Evolutionary conservation across 1,139 yeast genomes (phyloP), one percentile per base, ranked within the genome.

Genomic region (Suhomyces taliae): DNA sequence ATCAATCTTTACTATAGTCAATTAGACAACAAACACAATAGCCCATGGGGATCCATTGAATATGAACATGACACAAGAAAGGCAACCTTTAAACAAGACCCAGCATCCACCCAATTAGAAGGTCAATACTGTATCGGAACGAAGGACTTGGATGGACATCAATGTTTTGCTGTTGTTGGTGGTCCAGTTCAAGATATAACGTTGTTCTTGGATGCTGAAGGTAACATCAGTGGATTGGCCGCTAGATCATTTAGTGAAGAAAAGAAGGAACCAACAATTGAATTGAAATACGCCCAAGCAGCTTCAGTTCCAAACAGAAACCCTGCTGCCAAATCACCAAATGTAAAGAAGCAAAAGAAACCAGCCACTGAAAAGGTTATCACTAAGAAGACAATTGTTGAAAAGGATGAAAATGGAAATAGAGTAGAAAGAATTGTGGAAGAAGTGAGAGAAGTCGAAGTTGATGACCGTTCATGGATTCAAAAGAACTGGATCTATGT

Each of bases 401-500:
- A 47, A 39, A 40, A 32, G 10, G 59, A 67, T 45, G 65, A 59
- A 10, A 52, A 65, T 6, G 74, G 70, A 0, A 60, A 62, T 12
- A 64, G 61, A 34, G 54, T 58, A 2, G 65, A 60, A 40, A 59
- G 50, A 19, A 64, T 60, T 39, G 60, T 55, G 8, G 69, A 65
- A 50, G 59, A 62, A 49, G 62, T 53, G 45, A 50, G 59, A n/a
- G 59, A 51, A 41, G 53, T 60, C 7, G 72, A 60, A 27, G 66
- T 57, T 6, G 71, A 65, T 44, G 69, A 72, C 27, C 68, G 78
- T 45, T 74, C 82, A 2, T 80, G 78, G 67, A 64, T 80, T 27
- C 83, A 79, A 54, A 74, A 74, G 61, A 72, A 81, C 58, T 80
- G 85, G 85, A 66, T 76, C 66, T 79, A 77, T 56, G 52, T 75